phyloP scores from a whole-genome alignment of 1,139 yeast genomes.

The Sugiyamaella castrensis region DNA sequence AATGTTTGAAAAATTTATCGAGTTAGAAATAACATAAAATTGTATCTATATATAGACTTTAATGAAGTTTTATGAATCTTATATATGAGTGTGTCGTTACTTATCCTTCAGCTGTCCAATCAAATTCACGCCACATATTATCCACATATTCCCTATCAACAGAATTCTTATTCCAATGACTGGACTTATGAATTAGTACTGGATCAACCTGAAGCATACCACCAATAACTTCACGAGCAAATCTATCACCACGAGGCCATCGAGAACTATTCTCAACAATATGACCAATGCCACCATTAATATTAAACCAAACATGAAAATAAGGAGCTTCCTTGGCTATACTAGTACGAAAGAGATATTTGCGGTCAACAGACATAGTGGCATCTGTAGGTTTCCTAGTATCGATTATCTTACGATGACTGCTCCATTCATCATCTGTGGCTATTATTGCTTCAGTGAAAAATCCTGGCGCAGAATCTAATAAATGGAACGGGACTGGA shows the following conservation, averaged over 20 bases:
- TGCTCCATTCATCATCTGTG: slow-evolving; percentile 43
- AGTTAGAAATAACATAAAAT: too few species aligned
- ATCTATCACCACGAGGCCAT: slow-evolving; percentile 49
- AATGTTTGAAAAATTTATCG: slow-evolving; percentile 12
- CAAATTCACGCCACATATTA: slow-evolving; percentile 33
- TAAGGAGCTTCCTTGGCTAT: slow-evolving; percentile 49
- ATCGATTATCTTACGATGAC: slow-evolving; percentile 40
- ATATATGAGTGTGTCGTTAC: too few species aligned
- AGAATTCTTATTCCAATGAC: slow-evolving; percentile 34
- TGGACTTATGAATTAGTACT: slow-evolving; percentile 33
- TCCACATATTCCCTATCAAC: slow-evolving; percentile 28
- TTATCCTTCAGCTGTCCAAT: slow-evolving; percentile 36
- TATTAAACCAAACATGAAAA: slow-evolving; percentile 49
- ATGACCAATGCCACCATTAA: slow-evolving; percentile 51
- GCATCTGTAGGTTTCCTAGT: slow-evolving; percentile 33
- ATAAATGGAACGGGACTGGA: slow-evolving; percentile 41
- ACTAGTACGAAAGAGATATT: slow-evolving; percentile 38
- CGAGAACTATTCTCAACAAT: slow-evolving; percentile 42
- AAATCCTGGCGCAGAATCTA: slow-evolving; percentile 39
- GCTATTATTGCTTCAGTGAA: slow-evolving; percentile 44
- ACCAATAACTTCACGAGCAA: slow-evolving; percentile 47
- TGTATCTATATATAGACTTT: too few species aligned
- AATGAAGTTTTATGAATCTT: too few species aligned
- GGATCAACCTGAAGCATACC: slow-evolving; percentile 43
- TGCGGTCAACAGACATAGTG: slow-evolving; percentile 29